phyloP scores from a whole-genome alignment of 345 rosid genomes.

The Syzygium grande region DNA sequence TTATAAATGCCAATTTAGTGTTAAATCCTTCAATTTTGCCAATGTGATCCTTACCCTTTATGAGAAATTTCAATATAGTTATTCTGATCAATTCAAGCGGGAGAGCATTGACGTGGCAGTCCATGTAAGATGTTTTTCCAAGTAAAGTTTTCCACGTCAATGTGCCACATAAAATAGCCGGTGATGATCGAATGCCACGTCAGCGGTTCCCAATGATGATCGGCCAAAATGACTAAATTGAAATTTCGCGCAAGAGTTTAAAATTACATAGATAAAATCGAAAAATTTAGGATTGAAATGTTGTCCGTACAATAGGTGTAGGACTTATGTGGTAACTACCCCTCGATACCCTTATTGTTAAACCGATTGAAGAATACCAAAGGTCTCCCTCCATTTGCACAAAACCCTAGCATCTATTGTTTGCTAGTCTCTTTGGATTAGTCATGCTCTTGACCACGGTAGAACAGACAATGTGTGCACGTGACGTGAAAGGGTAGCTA shows the following conservation, averaged over 20 bases:
- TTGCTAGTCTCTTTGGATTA: neutral
- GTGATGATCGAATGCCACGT: rapidly evolving
- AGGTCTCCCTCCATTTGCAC: neutral
- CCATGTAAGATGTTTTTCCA: rapidly evolving
- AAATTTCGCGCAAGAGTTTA: neutral
- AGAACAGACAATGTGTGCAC: neutral
- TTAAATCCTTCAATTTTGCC: rapidly evolving
- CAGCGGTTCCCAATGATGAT: rapidly evolving
- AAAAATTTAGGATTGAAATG: neutral
- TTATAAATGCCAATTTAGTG: neutral
- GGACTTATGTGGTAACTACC: neutral
- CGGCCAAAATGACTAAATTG: neutral
- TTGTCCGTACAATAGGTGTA: rapidly evolving
- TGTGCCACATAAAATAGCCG: rapidly evolving
- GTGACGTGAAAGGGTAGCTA: neutral
- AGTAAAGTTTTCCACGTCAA: rapidly evolving
- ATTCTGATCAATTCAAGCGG: rapidly evolving
- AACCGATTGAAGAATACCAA: neutral
- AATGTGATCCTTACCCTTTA: neutral
- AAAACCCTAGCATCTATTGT: neutral
- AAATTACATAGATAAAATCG: neutral
- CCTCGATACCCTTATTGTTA: neutral
- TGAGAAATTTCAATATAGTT: neutral
- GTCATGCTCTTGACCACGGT: neutral
- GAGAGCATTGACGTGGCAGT: rapidly evolving